phyloP scores from a whole-genome alignment of 257 asterid species.

The Vinca minor region DNA sequence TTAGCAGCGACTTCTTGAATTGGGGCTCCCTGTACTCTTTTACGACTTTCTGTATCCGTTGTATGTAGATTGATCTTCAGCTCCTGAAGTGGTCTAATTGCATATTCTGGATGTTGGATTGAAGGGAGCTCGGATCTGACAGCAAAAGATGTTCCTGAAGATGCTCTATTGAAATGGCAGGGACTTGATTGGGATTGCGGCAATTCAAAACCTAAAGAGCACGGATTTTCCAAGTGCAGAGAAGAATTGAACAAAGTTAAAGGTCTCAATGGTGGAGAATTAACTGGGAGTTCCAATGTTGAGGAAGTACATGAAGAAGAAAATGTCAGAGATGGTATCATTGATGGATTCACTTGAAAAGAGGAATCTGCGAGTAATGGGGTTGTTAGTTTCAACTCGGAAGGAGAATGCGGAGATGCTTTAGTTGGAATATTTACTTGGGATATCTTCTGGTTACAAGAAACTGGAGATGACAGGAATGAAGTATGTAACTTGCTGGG shows the following conservation, averaged over 20 bases:
- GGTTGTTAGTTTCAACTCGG: constrained; percentile 13
- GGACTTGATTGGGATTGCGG: neutral
- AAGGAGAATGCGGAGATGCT: constrained; percentile 16
- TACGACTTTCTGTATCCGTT: constrained; percentile 14
- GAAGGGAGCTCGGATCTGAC: constrained; percentile 28
- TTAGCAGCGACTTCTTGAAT: constrained; percentile 30
- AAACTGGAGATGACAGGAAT: constrained; percentile 4
- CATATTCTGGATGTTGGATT: constrained; percentile 23
- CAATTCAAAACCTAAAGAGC: neutral
- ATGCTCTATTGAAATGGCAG: neutral
- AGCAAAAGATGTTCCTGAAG: constrained; percentile 2
- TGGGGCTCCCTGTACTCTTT: constrained; percentile 27
- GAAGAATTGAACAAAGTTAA: constrained; percentile 1
- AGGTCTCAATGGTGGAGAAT: constrained; percentile 13
- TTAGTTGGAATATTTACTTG: neutral
- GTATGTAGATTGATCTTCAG: constrained; percentile 3
- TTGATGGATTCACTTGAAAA: constrained; percentile 13
- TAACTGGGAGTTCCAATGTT: constrained; percentile 1
- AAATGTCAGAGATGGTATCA: neutral
- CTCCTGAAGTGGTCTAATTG: constrained; percentile 7
- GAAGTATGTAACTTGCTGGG: neutral
- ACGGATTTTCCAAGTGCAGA: neutral
- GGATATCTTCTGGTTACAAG: constrained; percentile 4
- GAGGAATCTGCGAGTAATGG: constrained; percentile 1
- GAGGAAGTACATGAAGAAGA: neutral